Percentiles rank a stretch among this genome's conserved stretches.
Evolutionary conservation across 2,329 filamentous ascomycete species (phyloP).

Genomic region (Penicillium sp.): DNA sequence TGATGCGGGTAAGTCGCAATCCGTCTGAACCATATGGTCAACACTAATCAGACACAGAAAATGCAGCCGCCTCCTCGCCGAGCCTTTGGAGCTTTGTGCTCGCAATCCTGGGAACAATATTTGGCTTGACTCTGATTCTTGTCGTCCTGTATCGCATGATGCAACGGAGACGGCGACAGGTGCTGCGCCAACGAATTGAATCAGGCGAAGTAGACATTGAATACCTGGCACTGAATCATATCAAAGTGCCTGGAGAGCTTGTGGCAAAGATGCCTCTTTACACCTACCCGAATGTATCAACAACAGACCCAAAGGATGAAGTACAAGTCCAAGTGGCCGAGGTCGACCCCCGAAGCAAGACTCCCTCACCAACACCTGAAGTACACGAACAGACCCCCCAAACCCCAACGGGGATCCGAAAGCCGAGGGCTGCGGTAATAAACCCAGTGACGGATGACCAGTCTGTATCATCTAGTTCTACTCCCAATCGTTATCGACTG

Average conservation of each 20-base stretch:
- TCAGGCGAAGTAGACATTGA: conserved; percentile 83
- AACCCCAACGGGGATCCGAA: conserved; percentile 3
- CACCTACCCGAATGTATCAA: conserved; percentile 59
- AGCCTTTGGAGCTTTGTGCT: conserved; percentile 80
- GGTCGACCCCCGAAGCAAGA: background rate
- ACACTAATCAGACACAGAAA: conserved; percentile 44
- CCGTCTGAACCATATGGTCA: conserved; percentile 11
- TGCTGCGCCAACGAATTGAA: conserved; percentile 68
- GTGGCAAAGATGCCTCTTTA: conserved; percentile 76
- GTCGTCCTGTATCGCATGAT: conserved; percentile 72
- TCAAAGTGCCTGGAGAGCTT: conserved; percentile 71
- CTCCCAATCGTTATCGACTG: conserved; percentile 22
- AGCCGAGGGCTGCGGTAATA: conserved; percentile 14
- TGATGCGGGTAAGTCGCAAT: conserved; percentile 40
- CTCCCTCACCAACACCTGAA: background rate
- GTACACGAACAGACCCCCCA: background rate
- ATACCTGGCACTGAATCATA: conserved; percentile 75
- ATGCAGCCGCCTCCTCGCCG: conserved; percentile 51
- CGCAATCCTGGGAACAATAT: conserved; percentile 76
- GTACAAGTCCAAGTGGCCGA: conserved; percentile 2
- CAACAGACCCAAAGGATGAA: conserved; percentile 2
- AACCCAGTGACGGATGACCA: conserved; percentile 3
- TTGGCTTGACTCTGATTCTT: conserved; percentile 65
- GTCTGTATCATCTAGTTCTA: background rate
- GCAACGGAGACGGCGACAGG: conserved; percentile 68